Base-by-base conservation (phyloP, 306 rosid species). In the Astragalus glycyphyllos region DNA sequence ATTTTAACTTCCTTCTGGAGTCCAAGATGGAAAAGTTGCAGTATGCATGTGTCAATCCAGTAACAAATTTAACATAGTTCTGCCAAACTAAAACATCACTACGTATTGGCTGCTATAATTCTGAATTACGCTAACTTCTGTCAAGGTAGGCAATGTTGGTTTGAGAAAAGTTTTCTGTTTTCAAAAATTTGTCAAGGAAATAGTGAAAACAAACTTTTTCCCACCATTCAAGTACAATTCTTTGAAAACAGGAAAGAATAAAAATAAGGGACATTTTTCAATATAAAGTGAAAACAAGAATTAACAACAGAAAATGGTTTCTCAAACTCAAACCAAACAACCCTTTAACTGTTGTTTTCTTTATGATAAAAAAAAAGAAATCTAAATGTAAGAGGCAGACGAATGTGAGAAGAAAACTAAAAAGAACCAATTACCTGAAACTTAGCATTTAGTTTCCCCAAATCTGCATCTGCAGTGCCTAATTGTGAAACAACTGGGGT, bases 341-440 rank as follows among this genome's bases (percentile, higher is more conserved):
- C 31, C 31, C 31, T 26, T 6, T 35, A 69, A 44, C 20, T 40
- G 32, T 40, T 53, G 26, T 63, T 61, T 62, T 38, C 12, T 63
- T 41, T 26, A 14, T 2, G 15, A 65, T 11, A 23, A 44, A 64
- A 42, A 64, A 42, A 23, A 42, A 54, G 54, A 58, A 69, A 69
- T 42, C 49, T 44, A 58, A 56, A 29, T 11, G 12, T 16, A 48
- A 55, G 53, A 37, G 29, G 31, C 29, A 6, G 66, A 20, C 31
- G 2, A 41, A 64, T 8, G 7, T 34, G 17, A 71, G 26, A 46
- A 12, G 51, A 62, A 67, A 40, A 37, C 34, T 49, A 76, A 73
- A 80, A 42, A 64, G 55, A 69, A 62, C 35, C 70, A 63, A 50
- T 54, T 87, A 94, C 98, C 98, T 90, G 92, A 71, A 86, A 44